Percentiles rank a stretch among this genome's conserved stretches.
Conservation (phyloP, 2,329 filamentous ascomycete species). For the Aurifilum marmelostoma region DNA sequence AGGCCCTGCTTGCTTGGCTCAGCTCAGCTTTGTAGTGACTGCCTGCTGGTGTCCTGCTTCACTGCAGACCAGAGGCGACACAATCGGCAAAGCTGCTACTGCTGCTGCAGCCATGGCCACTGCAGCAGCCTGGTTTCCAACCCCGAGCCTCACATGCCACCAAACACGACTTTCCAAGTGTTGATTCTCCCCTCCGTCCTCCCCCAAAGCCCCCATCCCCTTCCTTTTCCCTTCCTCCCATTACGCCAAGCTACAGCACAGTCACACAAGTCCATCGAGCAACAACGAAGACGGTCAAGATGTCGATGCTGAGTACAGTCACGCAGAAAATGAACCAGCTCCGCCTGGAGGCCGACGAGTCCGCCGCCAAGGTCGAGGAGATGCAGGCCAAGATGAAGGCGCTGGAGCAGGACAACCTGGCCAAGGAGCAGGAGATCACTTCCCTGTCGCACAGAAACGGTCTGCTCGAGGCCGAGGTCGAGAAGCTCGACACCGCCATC, state of each 20-base stretch:
- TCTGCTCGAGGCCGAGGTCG: conserved; percentile 85
- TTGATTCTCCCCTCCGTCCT: too few species aligned
- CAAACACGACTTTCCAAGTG: neutral
- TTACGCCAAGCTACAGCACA: neutral
- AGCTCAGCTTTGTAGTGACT: conserved; percentile 4
- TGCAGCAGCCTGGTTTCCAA: neutral
- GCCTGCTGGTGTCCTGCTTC: conserved; percentile 9
- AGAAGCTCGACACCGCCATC: conserved; percentile 84
- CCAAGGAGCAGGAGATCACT: conserved; percentile 98
- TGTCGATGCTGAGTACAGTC: conserved; percentile 35
- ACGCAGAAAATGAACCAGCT: conserved; percentile 90
- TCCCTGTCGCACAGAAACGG: conserved; percentile 95
- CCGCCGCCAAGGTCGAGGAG: conserved; percentile 80
- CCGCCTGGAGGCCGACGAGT: conserved; percentile 90
- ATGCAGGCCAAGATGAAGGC: conserved; percentile 83
- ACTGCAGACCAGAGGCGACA: conserved; percentile 11
- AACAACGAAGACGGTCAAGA: conserved; percentile 21
- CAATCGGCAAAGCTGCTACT: neutral
- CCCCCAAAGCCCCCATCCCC: neutral
- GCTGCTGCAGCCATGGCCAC: conserved; percentile 6
- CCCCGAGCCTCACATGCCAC: conserved; percentile 13
- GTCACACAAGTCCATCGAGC: neutral
- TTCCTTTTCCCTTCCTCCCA: neutral
- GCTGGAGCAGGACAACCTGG: conserved; percentile 91
- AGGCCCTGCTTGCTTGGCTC: neutral